Evolutionary conservation across 805 yeast species (phyloP).

Genomic region (Saccharomycopsis sp.): DNA sequence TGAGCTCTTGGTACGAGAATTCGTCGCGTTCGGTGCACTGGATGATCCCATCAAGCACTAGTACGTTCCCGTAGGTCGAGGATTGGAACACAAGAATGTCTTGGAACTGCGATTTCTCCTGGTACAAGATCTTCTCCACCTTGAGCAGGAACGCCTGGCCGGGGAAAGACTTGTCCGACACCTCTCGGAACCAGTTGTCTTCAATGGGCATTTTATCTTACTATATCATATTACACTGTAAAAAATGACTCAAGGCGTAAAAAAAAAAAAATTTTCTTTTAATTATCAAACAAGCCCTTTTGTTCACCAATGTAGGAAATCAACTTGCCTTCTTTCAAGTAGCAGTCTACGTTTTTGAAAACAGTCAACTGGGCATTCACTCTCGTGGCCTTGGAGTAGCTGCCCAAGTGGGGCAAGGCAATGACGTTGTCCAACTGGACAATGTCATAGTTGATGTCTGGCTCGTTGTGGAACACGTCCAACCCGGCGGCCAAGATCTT

Average conservation of each 20-base stretch:
- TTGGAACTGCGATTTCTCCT: conserved; percentile 63
- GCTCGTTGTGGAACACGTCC: conserved; percentile 73
- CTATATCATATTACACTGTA: neutral
- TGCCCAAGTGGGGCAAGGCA: conserved; percentile 87
- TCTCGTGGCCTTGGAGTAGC: conserved; percentile 67
- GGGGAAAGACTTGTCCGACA: conserved; percentile 62
- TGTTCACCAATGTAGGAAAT: conserved; percentile 74
- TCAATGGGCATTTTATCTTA: no score
- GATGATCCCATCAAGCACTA: conserved; percentile 81
- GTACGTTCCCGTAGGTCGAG: conserved; percentile 71
- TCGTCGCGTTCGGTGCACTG: conserved; percentile 92
- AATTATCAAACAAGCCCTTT: conserved; percentile 22
- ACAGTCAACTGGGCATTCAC: conserved; percentile 67
- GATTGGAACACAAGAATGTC: conserved; percentile 76
- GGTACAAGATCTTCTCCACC: conserved; percentile 57
- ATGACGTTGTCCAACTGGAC: conserved; percentile 57
- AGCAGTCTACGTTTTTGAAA: conserved; percentile 55
- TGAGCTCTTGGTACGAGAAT: conserved; percentile 80
- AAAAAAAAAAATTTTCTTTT: no score
- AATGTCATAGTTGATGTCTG: conserved; percentile 54
- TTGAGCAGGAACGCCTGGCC: conserved; percentile 75
- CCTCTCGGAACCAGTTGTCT: conserved; percentile 80
- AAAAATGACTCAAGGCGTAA: neutral
- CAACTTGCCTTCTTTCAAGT: conserved; percentile 57
- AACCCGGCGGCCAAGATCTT: conserved; percentile 61